phyloP scores from a whole-genome alignment of 2,329 filamentous ascomycete species.

The Whalleya microplaca region DNA sequence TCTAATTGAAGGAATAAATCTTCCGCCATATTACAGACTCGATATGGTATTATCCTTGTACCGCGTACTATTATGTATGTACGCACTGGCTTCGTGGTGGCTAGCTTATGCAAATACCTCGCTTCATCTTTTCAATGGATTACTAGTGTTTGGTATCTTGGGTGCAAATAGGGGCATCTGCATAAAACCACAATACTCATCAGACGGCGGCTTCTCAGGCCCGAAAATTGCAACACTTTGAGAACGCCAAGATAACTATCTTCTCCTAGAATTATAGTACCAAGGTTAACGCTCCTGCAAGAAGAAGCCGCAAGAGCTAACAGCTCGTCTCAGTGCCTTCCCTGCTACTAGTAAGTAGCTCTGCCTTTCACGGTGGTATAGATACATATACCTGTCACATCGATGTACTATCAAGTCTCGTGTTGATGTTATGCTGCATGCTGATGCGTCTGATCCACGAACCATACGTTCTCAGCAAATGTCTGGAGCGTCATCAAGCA shows the following conservation, averaged over 20 bases:
- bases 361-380: neutral
- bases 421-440: slow-evolving; percentile 3
- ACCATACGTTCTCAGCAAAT: neutral
- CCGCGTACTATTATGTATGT: slow-evolving; percentile 8
- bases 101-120: slow-evolving; percentile 12
- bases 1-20: slow-evolving; percentile 19
- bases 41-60: slow-evolving; percentile 11
- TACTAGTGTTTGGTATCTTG: slow-evolving; percentile 1
- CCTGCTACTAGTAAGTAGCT: neutral
- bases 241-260: neutral
- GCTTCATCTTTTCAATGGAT: slow-evolving; percentile 2
- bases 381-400: slow-evolving; percentile 3
- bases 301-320: neutral
- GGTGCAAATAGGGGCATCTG: slow-evolving; percentile 4
- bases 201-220: slow-evolving; percentile 3
- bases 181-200: slow-evolving; percentile 12
- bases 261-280: neutral
- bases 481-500: neutral
- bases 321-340: neutral
- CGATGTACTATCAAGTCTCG: slow-evolving; percentile 1
- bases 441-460: neutral
- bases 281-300: neutral
- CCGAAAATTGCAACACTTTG: neutral
- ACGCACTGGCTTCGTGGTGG: slow-evolving; percentile 7
- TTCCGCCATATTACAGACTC: slow-evolving; percentile 11